Conservation (phyloP, 73 alveolate species). For the Blepharisma stoltei region DNA sequence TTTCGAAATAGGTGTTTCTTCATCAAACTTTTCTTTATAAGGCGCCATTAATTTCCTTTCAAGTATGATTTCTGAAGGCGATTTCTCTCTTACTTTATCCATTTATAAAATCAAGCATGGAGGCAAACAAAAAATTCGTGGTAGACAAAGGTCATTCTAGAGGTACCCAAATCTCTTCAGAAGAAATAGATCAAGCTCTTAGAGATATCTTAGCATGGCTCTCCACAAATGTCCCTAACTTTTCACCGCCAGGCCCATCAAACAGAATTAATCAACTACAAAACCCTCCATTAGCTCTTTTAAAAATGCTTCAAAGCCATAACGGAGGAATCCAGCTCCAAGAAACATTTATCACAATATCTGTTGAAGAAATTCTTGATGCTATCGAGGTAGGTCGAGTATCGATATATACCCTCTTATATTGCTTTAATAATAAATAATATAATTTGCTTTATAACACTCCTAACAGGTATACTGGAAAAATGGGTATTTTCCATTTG, state of each 20-base stretch:
- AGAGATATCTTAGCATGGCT: conserved; percentile 6
- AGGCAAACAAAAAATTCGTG: conserved; percentile 18
- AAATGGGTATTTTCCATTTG: conserved; percentile 3
- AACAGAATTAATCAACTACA: neutral
- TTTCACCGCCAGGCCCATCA: neutral
- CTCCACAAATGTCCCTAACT: neutral
- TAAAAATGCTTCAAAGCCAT: neutral
- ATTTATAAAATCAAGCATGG: conserved; percentile 7
- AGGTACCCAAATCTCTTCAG: neutral
- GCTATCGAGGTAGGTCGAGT: too few relatives aligned
- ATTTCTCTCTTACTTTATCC: neutral
- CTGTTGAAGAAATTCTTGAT: neutral
- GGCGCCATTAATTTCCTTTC: neutral
- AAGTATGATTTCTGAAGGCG: conserved; percentile 15
- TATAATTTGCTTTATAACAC: too few relatives aligned
- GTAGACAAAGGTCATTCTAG: conserved; percentile 14
- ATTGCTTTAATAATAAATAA: too few relatives aligned
- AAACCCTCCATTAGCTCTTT: neutral
- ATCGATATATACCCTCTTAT: too few relatives aligned
- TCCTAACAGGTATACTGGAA: too few relatives aligned
- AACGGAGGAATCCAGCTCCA: conserved; percentile 19
- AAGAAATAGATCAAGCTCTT: conserved; percentile 21
- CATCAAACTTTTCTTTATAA: too few relatives aligned
- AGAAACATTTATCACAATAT: conserved; percentile 4
- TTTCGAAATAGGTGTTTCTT: neutral